Base-by-base conservation (phyloP, 1,284 basidiomycete genomes). In the Stereum hirsutum region DNA sequence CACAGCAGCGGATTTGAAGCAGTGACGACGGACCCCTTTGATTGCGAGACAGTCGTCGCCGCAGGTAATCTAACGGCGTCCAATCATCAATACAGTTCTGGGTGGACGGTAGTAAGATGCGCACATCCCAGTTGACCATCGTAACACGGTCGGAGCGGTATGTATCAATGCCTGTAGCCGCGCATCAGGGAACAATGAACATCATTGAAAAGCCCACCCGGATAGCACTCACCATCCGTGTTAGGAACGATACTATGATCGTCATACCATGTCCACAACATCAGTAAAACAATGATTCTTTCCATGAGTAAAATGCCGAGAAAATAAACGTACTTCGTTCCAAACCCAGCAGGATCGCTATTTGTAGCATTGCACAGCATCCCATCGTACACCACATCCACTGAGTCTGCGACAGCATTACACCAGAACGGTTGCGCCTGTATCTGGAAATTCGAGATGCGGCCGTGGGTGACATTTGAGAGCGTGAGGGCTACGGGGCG, bases 1-100 rank as follows among this genome's bases (percentile, higher is more conserved):
- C n/a, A n/a, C n/a, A n/a, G n/a, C n/a, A n/a, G n/a, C n/a, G n/a
- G n/a, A n/a, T n/a, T n/a, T n/a, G n/a, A n/a, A n/a, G n/a, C n/a
- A n/a, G n/a, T n/a, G n/a, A n/a, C n/a, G n/a, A n/a, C 70, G 38
- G 51, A 77, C 74, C 8, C 75, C 75, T 60, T 81, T 81, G 59
- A 81, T 72, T 5, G 77, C 77, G 14, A 81, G 57, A 50, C 77
- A 81, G 55, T 81, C 79, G 53, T 81, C 81, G 10, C 80, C 78
- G 42, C 68, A 71, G 19, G 74, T 79, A 24, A 78, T 57, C 62
- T 63, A 41, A 12, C 33, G 38, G 21, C 39, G 37, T 21, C 30
- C 17, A 39, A 24, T 12, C 11, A n/a, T n/a, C n/a, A 25, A 5
- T 24, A 30, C 10, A 8, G 6, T 10, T 35, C 20, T 38, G 20